Percentiles rank a stretch among this genome's conserved stretches.
Conservation (phyloP, 805 yeast genomes). For the Lipomyces yamanashiensis region DNA sequence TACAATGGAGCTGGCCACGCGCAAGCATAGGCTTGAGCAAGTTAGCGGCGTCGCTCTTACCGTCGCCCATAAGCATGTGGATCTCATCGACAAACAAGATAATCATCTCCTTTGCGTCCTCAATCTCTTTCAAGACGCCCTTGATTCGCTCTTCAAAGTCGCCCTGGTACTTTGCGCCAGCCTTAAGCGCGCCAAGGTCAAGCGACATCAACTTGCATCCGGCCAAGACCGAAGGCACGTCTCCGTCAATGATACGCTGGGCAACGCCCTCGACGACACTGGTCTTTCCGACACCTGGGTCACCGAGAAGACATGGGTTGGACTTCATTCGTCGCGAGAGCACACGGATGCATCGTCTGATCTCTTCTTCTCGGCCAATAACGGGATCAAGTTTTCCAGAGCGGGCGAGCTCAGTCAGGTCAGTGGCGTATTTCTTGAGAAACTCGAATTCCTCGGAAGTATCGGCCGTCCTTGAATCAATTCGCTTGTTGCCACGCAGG, state of each 20-base stretch:
- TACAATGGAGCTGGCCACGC: slow-evolving; percentile 93
- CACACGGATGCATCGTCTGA: slow-evolving; percentile 90
- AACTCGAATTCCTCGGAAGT: slow-evolving; percentile 84
- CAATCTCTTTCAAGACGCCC: slow-evolving; percentile 92
- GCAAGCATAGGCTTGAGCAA: slow-evolving; percentile 96
- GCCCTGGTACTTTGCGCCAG: slow-evolving; percentile 98
- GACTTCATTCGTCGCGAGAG: slow-evolving; percentile 97
- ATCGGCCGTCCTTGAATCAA: slow-evolving; percentile 93
- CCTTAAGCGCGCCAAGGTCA: slow-evolving; percentile 94
- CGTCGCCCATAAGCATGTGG: slow-evolving; percentile 99
- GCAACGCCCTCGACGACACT: slow-evolving; percentile 99
- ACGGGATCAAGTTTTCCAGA: slow-evolving; percentile 97
- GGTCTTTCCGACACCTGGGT: slow-evolving; percentile 99
- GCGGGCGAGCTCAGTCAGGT: slow-evolving; percentile 90
- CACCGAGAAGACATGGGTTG: slow-evolving; percentile 95
- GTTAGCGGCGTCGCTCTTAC: slow-evolving; percentile 96
- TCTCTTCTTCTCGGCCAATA: slow-evolving; percentile 98
- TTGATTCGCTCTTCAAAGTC: slow-evolving; percentile 98
- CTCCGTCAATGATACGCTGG: slow-evolving; percentile 92
- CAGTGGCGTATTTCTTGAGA: slow-evolving; percentile 85
- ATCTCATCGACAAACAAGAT: slow-evolving; percentile 95
- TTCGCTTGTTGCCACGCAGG: slow-evolving; percentile 87
- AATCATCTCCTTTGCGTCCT: slow-evolving; percentile 75
- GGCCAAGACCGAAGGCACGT: slow-evolving; percentile 87
- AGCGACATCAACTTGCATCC: slow-evolving; percentile 81